Evolutionary conservation across 2,329 filamentous ascomycete genomes (phyloP), one percentile per base, ranked within the genome.

Genomic region (Penicillium griseofulvum): DNA sequence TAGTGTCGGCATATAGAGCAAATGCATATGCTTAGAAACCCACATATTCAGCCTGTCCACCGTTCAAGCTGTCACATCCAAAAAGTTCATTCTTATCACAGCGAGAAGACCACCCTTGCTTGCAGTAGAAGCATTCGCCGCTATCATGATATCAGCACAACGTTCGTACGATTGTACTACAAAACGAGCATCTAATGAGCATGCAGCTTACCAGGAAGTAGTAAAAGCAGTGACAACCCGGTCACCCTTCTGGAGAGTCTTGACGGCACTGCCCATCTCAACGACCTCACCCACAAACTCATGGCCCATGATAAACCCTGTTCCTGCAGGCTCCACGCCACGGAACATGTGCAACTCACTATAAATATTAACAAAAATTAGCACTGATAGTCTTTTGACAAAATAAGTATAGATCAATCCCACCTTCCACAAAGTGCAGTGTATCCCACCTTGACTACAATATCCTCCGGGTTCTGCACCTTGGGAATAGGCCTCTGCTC

Each of bases 361-460:
- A 33, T 47, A 43, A 42, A 5, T 26, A 46, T 16, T 16, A 39
- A 34, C 10, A 57, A 29, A 29, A 36, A 43, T 43, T 26, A 38
- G 29, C 16, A 29, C 5, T 12, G 4, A 17, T 28, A 3, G n/a
- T 6, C 4, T 19, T 31, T 37, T 24, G 4, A 3, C 8, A 16
- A n/a, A 19, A 50, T 45, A 33, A 45, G 55, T 12, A 49, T 39
- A 50, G 24, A 44, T 16, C 11, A 56, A 42, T 78, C 84, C 68
- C 77, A 92, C 90, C 89, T 93, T 70, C 92, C 92, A 71, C 92
- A 97, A 31, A 97, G 81, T 16, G 90, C 92, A 26, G 91, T 89
- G 65, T 89, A 89, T 57, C 85, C 82, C 19, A 96, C 90, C 72
- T 90, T 92, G 68, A 96, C 84, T 62, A 96, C 86, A 55, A 93